Evolutionary conservation across 192 early-diverging fungal species (phyloP).

Genomic region (Chytriomyces confervae): DNA sequence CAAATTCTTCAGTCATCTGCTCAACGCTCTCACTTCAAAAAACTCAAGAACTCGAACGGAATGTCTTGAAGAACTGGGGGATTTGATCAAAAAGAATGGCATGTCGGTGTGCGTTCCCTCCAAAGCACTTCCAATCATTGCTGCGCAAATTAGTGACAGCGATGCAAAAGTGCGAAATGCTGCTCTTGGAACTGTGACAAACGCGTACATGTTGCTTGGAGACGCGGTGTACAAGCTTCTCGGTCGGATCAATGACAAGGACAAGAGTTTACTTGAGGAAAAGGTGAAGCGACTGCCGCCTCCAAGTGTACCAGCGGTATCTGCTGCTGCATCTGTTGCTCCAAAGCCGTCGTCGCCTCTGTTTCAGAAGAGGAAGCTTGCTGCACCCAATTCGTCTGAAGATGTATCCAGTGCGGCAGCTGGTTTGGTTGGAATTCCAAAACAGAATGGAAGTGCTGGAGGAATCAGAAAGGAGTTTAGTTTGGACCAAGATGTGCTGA

Average conservation of each 20-base stretch:
- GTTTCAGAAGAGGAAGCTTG: constrained; percentile 16
- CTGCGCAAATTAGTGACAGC: constrained; percentile 75
- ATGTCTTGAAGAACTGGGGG: constrained; percentile 79
- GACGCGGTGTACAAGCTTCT: constrained; percentile 76
- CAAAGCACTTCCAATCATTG: constrained; percentile 76
- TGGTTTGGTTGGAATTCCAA: constrained; percentile 37
- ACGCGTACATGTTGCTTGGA: constrained; percentile 77
- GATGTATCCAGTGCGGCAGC: background rate
- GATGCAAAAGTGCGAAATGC: constrained; percentile 84
- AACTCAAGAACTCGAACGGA: constrained; percentile 82
- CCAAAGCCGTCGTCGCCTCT: constrained; percentile 15
- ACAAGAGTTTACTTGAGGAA: constrained; percentile 81
- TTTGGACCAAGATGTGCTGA: constrained; percentile 45
- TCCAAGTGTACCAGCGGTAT: background rate
- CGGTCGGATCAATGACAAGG: constrained; percentile 78
- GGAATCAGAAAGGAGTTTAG: constrained; percentile 47
- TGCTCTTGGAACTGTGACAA: constrained; percentile 71
- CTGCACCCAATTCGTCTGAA: background rate
- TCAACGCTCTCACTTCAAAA: constrained; percentile 77
- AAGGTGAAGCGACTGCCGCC: constrained; percentile 66
- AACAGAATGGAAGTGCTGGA: background rate
- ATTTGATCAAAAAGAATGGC: constrained; percentile 74
- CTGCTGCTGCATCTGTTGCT: background rate
- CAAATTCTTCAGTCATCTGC: constrained; percentile 74
- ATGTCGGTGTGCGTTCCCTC: constrained; percentile 65